Evolutionary conservation across 331 rosid genomes (phyloP), one percentile per base, ranked within the genome.

Genomic region (Malus hybrid): DNA sequence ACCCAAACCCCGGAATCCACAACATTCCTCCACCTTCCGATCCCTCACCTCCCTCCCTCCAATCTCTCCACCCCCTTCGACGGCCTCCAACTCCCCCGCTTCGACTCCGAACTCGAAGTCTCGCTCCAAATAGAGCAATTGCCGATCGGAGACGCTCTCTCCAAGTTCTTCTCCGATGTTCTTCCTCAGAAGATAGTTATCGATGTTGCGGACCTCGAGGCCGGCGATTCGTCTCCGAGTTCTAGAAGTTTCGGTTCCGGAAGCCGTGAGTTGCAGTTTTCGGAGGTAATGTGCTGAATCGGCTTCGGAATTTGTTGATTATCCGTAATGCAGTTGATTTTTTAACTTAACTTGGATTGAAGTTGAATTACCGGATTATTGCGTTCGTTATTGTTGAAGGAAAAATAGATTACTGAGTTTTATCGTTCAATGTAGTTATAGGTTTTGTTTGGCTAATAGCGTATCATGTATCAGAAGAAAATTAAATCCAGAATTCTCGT

Each of bases 11-110:
- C 66, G 15, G 86, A 82, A 75, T 64, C 85, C 80, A 75, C 39
- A 27, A 33, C 86, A 52, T 91, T 91, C 90, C 89, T 83, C 76
- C 76, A 80, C 69, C 90, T 90, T 54, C 97, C 93, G 0, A 79
- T 88, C 20, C 90, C 91, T 69, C 80, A 73, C 67, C 79, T 91
- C 76, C 55, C 79, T 44, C 57, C 85, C 20, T 78, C 86, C 57
- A 74, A 76, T 9, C 73, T 77, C 66, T 80, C 85, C 80, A 6
- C 83, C 81, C 3, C 83, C 72, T 65, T 85, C 69, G 60, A 64
- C 33, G 82, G 86, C 84, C 83, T 83, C 77, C 82, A 77, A 72
- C 61, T 77, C 74, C 80, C 79, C 79, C 70, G n/a, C 73, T 84
- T 88, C 80, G 78, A 70, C 55, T 61, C 89, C 4, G 24, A 80